A percentile compares a stretch with the other conserved stretches of the same genome.
phyloP scores from a whole-genome alignment of 148 eudicot species.

The Vaccinium corymbosum region DNA sequence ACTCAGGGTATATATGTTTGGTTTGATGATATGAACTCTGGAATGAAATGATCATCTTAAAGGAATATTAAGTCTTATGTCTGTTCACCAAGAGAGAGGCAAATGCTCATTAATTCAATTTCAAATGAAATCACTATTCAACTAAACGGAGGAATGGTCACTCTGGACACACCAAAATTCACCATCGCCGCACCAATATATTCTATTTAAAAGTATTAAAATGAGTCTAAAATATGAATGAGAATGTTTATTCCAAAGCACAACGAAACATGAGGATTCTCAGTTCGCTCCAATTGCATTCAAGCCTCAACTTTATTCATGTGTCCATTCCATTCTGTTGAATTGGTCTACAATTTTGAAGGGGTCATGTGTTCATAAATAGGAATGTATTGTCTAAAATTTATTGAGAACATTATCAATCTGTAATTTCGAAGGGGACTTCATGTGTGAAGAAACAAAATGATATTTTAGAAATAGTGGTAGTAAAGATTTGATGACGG shows the following conservation, averaged over 20 bases:
- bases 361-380: neutral
- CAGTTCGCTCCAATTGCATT: neutral
- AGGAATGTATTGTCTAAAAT: neutral
- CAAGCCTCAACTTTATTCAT: neutral
- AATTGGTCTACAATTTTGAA: neutral
- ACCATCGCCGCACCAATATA: no score
- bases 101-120: no score
- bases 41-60: neutral
- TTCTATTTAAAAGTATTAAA: no score
- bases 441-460: no score
- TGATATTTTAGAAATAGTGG: no score
- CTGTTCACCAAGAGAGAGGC: neutral
- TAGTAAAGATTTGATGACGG: no score
- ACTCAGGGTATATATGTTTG: neutral
- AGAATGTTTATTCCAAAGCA: no score
- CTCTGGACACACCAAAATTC: no score
- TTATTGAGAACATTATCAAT: neutral
- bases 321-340: neutral
- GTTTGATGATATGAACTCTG: neutral
- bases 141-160: neutral
- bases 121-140: neutral
- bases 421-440: no score
- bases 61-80: neutral
- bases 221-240: no score
- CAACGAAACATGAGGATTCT: no score